Evolutionary conservation across 2,329 filamentous ascomycete genomes (phyloP), one percentile per base, ranked within the genome.

Genomic region (Phialocephala sp.): DNA sequence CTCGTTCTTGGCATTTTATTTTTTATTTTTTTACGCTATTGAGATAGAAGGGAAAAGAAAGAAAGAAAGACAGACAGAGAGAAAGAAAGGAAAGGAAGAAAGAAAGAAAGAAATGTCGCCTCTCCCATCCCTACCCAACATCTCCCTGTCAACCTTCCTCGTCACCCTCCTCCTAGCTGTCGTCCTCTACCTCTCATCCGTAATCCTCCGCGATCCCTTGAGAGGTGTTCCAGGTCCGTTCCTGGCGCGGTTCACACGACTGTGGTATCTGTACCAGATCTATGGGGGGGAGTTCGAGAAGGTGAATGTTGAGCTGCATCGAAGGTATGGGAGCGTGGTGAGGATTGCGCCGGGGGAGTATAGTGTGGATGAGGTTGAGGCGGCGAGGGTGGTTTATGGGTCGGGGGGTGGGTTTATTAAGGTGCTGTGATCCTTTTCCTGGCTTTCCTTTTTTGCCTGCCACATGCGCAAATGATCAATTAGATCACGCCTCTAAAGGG

Each of bases 161-260:
- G 4, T 41, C 37, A 4, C 11, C 37, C 37, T 41, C 37, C 15
- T 41, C 37, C 15, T n/a, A n/a, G n/a, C 37, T 18, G 4, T 41
- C 43, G 4, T n/a, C n/a, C 15, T 47, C n/a, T 8, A 8, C n/a
- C 8, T 22, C 43, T 32, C 27, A 32, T 32, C 27, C 27, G 6
- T 3, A 32, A 6, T 6, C 27, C 27, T 32, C 3, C 3, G 3
- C 3, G 27, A 32, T 32, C 27, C 27, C 3, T 32, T 32, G 6
- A 4, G 75, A 41, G 68, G 69, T 8, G 73, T 84, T 22, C 82
- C 82, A 0, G 82, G 83, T 0, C 82, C 82, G 0, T 78, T 81
- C 52, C 72, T 76, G 43, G 76, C 82, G 12, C 76, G 81, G 8
- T 79, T 83, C 64, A 80, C 79, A 3, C 74, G 77, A 1, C 69